Evolutionary conservation across 2,329 filamentous ascomycete genomes (phyloP).

Genomic region (Fusarium secorum): DNA sequence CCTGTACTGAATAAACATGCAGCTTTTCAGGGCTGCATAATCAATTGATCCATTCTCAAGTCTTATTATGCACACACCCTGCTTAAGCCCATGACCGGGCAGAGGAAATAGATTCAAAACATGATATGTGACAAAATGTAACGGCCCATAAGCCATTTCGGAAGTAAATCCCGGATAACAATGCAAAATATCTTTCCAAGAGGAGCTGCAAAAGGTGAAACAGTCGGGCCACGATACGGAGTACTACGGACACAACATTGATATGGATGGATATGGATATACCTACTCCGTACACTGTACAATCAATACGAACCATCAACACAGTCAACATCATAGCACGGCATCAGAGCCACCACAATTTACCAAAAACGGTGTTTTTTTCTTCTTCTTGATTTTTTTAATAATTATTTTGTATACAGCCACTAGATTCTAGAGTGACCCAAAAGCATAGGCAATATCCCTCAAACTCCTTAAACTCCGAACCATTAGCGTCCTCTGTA

Average conservation of each 20-base stretch:
- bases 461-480: not conserved
- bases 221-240: not conserved
- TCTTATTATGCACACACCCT: slow-evolving; percentile 6
- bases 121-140: not conserved
- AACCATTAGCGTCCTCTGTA: slow-evolving; percentile 5
- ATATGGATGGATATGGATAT: not conserved
- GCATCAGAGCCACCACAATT: not conserved
- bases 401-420: not conserved
- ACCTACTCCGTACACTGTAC: not conserved
- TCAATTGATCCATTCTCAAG: slow-evolving; percentile 7
- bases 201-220: not conserved
- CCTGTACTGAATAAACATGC: slow-evolving; percentile 9
- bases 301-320: not conserved
- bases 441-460: not conserved
- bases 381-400: not conserved
- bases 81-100: not conserved
- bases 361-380: not conserved
- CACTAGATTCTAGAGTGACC: not conserved
- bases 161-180: not conserved
- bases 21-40: slow-evolving; percentile 7
- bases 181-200: not conserved
- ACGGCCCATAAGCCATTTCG: not conserved
- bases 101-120: not conserved
- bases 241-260: not conserved
- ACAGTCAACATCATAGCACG: not conserved